phyloP scores from a whole-genome alignment of 495 filamentous ascomycete species.

The Xylaria acuta region DNA sequence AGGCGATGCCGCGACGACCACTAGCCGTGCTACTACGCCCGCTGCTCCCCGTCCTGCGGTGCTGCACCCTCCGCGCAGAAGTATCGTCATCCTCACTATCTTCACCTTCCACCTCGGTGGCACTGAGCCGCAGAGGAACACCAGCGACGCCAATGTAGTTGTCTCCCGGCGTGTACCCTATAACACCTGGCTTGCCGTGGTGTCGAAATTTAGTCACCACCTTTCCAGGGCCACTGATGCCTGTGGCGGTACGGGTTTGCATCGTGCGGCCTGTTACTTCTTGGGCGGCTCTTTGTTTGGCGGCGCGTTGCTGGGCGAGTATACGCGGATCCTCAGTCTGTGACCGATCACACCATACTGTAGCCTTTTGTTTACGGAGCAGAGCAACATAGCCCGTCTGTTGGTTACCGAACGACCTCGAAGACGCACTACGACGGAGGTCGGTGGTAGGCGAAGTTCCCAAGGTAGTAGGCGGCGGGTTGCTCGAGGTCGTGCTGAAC shows the following conservation, averaged over 20 bases:
- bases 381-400: slow-evolving; percentile 88
- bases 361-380: slow-evolving; percentile 94
- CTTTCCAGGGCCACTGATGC: slow-evolving; percentile 59
- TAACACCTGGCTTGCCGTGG: slow-evolving; percentile 72
- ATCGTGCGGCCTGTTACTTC: slow-evolving; percentile 71
- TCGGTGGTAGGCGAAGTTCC: slow-evolving; percentile 60
- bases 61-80: slow-evolving; percentile 62
- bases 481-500: slow-evolving; percentile 70
- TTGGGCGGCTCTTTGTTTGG: slow-evolving; percentile 80
- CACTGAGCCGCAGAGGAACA: slow-evolving; percentile 89
- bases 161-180: slow-evolving; percentile 72
- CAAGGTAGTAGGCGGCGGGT: slow-evolving; percentile 54
- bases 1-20: slow-evolving; percentile 63
- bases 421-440: slow-evolving; percentile 76
- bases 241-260: slow-evolving; percentile 62
- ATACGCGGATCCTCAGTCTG: slow-evolving; percentile 91
- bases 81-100: slow-evolving; percentile 75
- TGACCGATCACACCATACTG: slow-evolving; percentile 96
- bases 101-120: slow-evolving; percentile 90
- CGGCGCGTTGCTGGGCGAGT: slow-evolving; percentile 76
- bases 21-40: slow-evolving; percentile 80
- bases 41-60: slow-evolving; percentile 75
- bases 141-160: slow-evolving; percentile 74
- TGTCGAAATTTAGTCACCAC: slow-evolving; percentile 80
- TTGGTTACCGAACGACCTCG: slow-evolving; percentile 67